Evolutionary conservation across 2,329 filamentous ascomycete species (phyloP).

Genomic region (Daldinia sp.): DNA sequence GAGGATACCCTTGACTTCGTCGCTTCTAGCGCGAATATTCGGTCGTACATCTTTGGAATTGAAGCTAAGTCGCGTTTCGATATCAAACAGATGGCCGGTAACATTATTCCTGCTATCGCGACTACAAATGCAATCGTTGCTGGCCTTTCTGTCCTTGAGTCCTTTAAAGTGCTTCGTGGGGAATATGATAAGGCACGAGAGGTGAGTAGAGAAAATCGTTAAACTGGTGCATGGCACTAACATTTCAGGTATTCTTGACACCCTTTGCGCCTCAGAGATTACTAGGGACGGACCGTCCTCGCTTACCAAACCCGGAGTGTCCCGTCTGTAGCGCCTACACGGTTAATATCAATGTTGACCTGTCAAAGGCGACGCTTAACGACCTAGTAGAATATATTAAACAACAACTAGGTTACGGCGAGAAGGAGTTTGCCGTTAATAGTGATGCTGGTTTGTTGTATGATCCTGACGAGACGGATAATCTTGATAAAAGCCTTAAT

Average conservation of each 20-base stretch:
- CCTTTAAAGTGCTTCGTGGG: slow-evolving; percentile 87
- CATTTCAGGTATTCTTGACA: slow-evolving; percentile 78
- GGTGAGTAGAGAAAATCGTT: slow-evolving; percentile 57
- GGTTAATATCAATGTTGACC: slow-evolving; percentile 74
- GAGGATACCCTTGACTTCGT: slow-evolving; percentile 96
- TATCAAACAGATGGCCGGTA: slow-evolving; percentile 98
- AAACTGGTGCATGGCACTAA: slow-evolving; percentile 21
- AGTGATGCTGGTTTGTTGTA: slow-evolving; percentile 84
- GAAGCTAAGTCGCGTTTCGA: slow-evolving; percentile 92
- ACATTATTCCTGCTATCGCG: slow-evolving; percentile 98
- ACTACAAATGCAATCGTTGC: slow-evolving; percentile 98
- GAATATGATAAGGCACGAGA: slow-evolving; percentile 80
- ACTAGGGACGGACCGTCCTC: slow-evolving; percentile 67
- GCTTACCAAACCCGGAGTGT: slow-evolving; percentile 82
- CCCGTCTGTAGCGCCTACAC: slow-evolving; percentile 84
- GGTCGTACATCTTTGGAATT: slow-evolving; percentile 90
- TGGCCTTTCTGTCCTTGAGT: slow-evolving; percentile 89
- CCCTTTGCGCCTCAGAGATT: slow-evolving; percentile 70
- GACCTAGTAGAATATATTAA: slow-evolving; percentile 83
- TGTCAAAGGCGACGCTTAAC: slow-evolving; percentile 77
- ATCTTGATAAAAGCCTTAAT: slow-evolving; percentile 80
- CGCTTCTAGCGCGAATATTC: slow-evolving; percentile 87
- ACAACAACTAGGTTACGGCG: slow-evolving; percentile 77
- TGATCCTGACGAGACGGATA: slow-evolving; percentile 89
- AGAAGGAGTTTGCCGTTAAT: slow-evolving; percentile 81